A percentile compares a stretch with the other conserved stretches of the same genome.
These are phyloP conservation scores for Taxillus chinensis DNA, from an alignment of 164 flowering plant genomes.

Conservation along the genomic window DNA sequence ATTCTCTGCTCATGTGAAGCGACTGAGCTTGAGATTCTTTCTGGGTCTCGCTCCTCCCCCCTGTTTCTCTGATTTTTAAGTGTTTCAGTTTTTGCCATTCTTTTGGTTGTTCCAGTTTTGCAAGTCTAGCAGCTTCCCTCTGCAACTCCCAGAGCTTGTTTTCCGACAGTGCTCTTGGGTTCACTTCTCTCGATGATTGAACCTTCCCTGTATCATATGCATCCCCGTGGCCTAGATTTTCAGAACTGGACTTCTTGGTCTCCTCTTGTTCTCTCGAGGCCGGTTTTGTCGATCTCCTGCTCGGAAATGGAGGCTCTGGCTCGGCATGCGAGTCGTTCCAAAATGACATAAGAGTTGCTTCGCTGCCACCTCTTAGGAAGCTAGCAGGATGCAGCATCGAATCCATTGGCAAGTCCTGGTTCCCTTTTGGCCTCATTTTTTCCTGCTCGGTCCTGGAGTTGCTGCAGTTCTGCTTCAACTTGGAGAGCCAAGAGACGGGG, in stretches of 20 bases:
- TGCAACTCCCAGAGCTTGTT: not conserved
- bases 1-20: conserved; percentile 19
- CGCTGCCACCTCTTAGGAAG: too few relatives aligned
- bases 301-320: conserved; percentile 14
- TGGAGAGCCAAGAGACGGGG: conserved; percentile 59
- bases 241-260: conserved; percentile 9
- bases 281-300: conserved; percentile 11
- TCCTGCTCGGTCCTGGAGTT: conserved; percentile 15
- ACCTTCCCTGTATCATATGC: conserved; percentile 4
- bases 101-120: not conserved
- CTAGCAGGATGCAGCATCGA: not conserved
- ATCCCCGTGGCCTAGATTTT: too few relatives aligned
- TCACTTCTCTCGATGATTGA: conserved; percentile 4
- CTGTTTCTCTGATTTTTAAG: conserved; percentile 15
- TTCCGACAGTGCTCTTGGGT: not conserved
- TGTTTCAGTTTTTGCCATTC: conserved; percentile 19
- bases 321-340: conserved; percentile 23
- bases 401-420: conserved; percentile 5
- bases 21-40: conserved; percentile 24
- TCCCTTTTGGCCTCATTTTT: conserved; percentile 16
- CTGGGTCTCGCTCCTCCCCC: conserved; percentile 27
- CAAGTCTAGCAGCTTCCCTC: conserved; percentile 4
- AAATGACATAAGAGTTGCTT: conserved; percentile 8
- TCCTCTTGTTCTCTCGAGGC: conserved; percentile 10
- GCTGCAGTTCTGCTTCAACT: conserved; percentile 39